Evolutionary conservation across 2,329 filamentous ascomycete species (phyloP), one percentile per base, ranked within the genome.

Genomic region (Annulohypoxylon truncatum): DNA sequence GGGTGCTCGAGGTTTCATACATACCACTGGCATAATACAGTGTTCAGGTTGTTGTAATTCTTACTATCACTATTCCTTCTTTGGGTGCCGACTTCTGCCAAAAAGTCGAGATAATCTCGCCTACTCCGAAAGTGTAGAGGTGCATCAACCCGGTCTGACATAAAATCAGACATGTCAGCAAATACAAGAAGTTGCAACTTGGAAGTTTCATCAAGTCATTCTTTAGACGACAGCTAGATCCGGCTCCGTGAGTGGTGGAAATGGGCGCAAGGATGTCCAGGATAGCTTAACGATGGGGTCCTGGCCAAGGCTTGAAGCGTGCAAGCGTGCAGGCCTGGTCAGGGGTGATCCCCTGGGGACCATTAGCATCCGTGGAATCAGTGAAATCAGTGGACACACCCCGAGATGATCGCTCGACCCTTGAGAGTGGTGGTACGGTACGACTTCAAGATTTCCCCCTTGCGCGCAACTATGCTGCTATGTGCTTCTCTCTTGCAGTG

Each of bases 101-200:
- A 44, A 60, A 64, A 52, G 42, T 64, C 52, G 51, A 64, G 58
- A 66, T 66, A 66, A 70, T 66, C 68, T 70, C 68, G 63, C 68
- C 55, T 68, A 58, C 66, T 44, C 68, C 66, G 66, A 70, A 52
- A 52, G 51, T 47, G 42, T 38, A 64, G 40, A 58, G 29, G 38
- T 40, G 58, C 57, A 67, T 54, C 59, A 47, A 64, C 35, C 46
- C 29, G 54, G 61, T 66, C 68, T 68, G 63, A 68, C 68, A 62
- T 59, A 33, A 47, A 51, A 64, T 44, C 48, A 61, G 58, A 58
- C 57, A 54, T 66, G 62, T 69, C 66, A 69, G 68, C 68, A 61
- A 53, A 52, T 29, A 42, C 59, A 58, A 46, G 60, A 52, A 35
- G 8, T 52, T n/a, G 20, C 48, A 33, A 18, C 15, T 42, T 38